Percentiles rank a stretch among this genome's conserved stretches.
These are phyloP conservation scores for Plasmodium vinckei DNA, from an alignment of 169 alveolate species.

Conservation along the genomic window DNA sequence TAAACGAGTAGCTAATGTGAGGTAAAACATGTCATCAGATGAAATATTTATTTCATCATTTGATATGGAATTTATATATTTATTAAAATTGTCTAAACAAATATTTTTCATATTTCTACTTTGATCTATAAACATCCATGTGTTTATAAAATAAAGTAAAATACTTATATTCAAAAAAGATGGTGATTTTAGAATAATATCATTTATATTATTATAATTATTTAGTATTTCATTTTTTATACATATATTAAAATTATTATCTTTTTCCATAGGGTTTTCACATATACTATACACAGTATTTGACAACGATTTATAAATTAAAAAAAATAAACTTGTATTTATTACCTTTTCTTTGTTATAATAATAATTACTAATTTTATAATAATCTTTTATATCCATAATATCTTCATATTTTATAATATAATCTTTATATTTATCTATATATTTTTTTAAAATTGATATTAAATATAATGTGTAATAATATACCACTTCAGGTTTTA, in stretches of 20 bases:
- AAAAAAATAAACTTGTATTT: not conserved
- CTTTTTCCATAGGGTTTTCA: conserved; percentile 10
- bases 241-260: not conserved
- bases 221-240: conserved; percentile 13
- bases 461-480: conserved; percentile 13
- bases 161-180: conserved; percentile 48
- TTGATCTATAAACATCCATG: conserved; percentile 4
- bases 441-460: not conserved
- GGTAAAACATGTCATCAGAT: conserved; percentile 17
- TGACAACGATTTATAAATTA: conserved; percentile 10
- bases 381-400: conserved; percentile 12
- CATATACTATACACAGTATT: conserved; percentile 23
- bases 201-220: conserved; percentile 16
- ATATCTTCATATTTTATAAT: conserved; percentile 34
- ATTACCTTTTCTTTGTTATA: conserved; percentile 18
- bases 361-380: conserved; percentile 21
- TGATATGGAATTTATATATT: conserved; percentile 39
- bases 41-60: conserved; percentile 59
- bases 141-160: conserved; percentile 24
- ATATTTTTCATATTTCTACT: conserved; percentile 13
- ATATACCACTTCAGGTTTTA: conserved; percentile 3
- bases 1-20: conserved; percentile 21
- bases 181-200: conserved; percentile 35
- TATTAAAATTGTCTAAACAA: conserved; percentile 25
- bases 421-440: conserved; percentile 1